A percentile compares a stretch with the other conserved stretches of the same genome.
phyloP scores from a whole-genome alignment of 371 early-diverging fungal genomes.

The Apophysomyces sp. region DNA sequence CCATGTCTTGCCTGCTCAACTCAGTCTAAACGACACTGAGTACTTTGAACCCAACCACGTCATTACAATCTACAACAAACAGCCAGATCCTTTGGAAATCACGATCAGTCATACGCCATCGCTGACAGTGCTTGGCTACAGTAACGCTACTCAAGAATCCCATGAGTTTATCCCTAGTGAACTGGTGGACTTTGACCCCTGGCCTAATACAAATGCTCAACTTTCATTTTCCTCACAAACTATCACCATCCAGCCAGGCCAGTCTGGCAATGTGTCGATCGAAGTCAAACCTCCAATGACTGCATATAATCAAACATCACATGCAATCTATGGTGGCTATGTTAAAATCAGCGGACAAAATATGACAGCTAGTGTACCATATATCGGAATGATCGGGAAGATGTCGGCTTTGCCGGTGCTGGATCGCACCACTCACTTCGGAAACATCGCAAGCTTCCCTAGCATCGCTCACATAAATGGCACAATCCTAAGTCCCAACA shows the following conservation, averaged over 20 bases:
- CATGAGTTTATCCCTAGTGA: not conserved
- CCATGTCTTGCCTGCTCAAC: slow-evolving; percentile 55
- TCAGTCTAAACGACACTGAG: slow-evolving; percentile 65
- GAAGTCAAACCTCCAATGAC: slow-evolving; percentile 36
- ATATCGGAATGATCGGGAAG: slow-evolving; percentile 31
- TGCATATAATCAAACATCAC: not conserved
- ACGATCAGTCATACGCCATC: slow-evolving; percentile 32
- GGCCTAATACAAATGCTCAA: slow-evolving; percentile 19
- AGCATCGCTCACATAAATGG: slow-evolving; percentile 6
- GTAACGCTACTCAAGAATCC: not conserved
- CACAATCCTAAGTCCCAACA: not conserved
- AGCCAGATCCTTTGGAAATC: slow-evolving; percentile 41
- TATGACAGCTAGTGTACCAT: slow-evolving; percentile 18
- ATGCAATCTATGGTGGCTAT: slow-evolving; percentile 30
- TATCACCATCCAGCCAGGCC: slow-evolving; percentile 33
- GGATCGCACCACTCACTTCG: slow-evolving; percentile 6
- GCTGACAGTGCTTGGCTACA: slow-evolving; percentile 23
- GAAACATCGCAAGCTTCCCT: not conserved
- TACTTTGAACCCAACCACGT: slow-evolving; percentile 32
- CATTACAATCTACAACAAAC: slow-evolving; percentile 56
- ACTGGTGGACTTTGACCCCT: slow-evolving; percentile 12
- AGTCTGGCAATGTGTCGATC: slow-evolving; percentile 33
- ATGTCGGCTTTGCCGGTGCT: slow-evolving; percentile 23
- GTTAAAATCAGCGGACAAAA: slow-evolving; percentile 1
- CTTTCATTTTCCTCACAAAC: slow-evolving; percentile 21